phyloP scores from a whole-genome alignment of 495 filamentous ascomycete species.

The Elasticomyces elasticus region DNA sequence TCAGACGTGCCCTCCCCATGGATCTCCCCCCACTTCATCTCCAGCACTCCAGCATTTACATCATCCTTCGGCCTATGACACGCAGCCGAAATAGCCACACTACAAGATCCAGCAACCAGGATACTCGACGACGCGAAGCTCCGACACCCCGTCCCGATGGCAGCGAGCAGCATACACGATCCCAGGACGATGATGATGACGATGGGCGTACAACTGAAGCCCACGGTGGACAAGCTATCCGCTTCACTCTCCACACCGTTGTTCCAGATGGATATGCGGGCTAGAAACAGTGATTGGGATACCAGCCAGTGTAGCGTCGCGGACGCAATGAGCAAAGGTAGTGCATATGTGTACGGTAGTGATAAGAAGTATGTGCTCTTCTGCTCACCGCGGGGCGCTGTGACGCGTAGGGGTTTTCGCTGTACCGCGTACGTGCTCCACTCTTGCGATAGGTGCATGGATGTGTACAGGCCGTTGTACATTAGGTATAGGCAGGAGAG shows the following conservation, averaged over 20 bases:
- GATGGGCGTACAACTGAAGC: neutral
- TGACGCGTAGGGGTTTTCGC: slow-evolving; percentile 12
- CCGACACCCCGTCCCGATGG: neutral
- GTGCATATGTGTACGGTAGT: slow-evolving; percentile 10
- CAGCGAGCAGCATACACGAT: neutral
- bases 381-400: neutral
- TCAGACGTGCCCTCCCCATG: neutral
- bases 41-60: slow-evolving; percentile 4
- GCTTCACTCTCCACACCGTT: too few relatives aligned
- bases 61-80: slow-evolving; percentile 16
- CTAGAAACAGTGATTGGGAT: slow-evolving; percentile 18
- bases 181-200: neutral
- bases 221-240: neutral
- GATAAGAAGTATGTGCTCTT: slow-evolving; percentile 15
- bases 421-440: slow-evolving; percentile 10
- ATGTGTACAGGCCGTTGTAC: slow-evolving; percentile 34
- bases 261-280: neutral
- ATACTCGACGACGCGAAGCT: neutral
- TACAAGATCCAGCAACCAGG: slow-evolving; percentile 9
- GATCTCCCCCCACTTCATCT: slow-evolving; percentile 13
- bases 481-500: slow-evolving; percentile 37
- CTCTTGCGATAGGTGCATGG: slow-evolving; percentile 35
- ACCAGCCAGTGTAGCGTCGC: slow-evolving; percentile 16
- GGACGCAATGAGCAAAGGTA: slow-evolving; percentile 4
- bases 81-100: slow-evolving; percentile 10